Conservation (phyloP, 2,329 filamentous ascomycete genomes). For the Golovinomyces cichoracearum region DNA sequence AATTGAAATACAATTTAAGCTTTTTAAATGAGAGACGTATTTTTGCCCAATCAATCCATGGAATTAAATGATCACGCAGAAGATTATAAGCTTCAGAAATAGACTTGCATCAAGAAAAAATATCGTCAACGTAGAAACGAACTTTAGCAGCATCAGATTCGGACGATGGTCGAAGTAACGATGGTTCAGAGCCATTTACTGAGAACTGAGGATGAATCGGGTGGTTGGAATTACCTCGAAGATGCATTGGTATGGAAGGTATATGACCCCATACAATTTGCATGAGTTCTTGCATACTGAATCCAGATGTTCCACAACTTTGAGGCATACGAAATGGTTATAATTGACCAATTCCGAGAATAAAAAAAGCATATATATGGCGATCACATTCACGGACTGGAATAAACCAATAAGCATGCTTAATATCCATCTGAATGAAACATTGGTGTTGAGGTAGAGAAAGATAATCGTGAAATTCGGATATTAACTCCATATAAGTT, state of each 20-base stretch:
- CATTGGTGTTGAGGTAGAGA: not conserved
- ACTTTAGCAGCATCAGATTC: not conserved
- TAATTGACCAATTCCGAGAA: not conserved
- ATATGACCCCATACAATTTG: not conserved
- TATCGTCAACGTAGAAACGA: not conserved
- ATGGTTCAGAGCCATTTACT: not conserved
- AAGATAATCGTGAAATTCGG: slow-evolving; percentile 2
- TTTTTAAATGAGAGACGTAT: not conserved
- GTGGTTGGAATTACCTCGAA: not conserved
- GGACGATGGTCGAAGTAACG: not conserved
- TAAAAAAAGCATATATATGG: slow-evolving; percentile 1
- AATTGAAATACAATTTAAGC: not conserved
- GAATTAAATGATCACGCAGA: not conserved
- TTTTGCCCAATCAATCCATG: not conserved
- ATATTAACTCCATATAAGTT: not conserved
- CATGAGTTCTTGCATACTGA: slow-evolving; percentile 1
- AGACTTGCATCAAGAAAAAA: not conserved
- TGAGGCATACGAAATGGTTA: not conserved
- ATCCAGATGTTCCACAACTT: not conserved
- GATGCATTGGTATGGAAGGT: not conserved
- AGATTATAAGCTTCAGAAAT: not conserved
- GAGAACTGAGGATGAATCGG: not conserved
- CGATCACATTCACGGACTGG: not conserved
- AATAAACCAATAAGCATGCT: not conserved
- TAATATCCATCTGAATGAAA: slow-evolving; percentile 1